Base-by-base conservation (phyloP, 1,139 yeast genomes). In the Debaryomyces coudertii region DNA sequence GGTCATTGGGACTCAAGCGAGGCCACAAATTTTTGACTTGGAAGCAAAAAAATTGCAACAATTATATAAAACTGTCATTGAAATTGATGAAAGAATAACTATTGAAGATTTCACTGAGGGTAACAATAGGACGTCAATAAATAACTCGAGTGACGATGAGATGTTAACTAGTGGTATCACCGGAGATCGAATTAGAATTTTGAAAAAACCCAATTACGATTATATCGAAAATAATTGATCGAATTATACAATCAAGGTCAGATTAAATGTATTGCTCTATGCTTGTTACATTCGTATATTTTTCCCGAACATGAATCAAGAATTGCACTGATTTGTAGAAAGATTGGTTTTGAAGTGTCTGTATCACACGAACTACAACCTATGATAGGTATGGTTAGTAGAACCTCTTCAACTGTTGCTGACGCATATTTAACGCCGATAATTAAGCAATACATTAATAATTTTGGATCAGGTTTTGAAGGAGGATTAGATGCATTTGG, bases 401-500 rank as follows among this genome's bases (percentile, higher is more conserved):
- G 57, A 23, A 29, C 48, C 4, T 43, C 46, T 12, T 53, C 56
- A 5, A 52, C 56, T 2, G 53, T 50, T 25, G 54, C 52, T 12
- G 57, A 53, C 40, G 57, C 57, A 15, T 53, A 53, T 37, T 42
- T 53, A 20, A 40, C 48, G 6, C 57, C 57, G 2, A 48, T 47
- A 11, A 47, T 53, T 33, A 28, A 46, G n/a, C 47, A 50, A 12
- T 53, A 53, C 36, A n/a, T 53, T n/a, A 30, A 36, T 22, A 43
- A 47, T 7, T 53, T 53, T 40, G 47, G 47, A 3, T 28, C 48
- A 2, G 58, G 58, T 11, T 54, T 53, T 23, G 48, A 50, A 40
- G 63, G 62, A 4, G 65, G 63, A 2, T 46, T 61, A 29, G 58
- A 55, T 9, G 60, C 61, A 5, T 56, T 60, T 47, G 59, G 62